Conservation (phyloP, 108 stramenopile species). For the Skeletonema costatum region DNA sequence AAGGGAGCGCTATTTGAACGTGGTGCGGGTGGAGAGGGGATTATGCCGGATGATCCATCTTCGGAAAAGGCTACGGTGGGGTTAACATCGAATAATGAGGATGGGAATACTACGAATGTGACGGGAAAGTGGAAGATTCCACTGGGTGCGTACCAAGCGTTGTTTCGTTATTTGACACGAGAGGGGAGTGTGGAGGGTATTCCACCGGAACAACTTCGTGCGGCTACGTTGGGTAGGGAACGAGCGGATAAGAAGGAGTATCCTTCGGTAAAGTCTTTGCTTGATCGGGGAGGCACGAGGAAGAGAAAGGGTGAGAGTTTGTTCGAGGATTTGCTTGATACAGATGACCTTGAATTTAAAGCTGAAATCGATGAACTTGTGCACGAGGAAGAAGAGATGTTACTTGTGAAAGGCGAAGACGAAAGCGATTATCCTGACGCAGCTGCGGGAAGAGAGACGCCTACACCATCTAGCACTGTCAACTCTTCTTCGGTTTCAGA, state of each 20-base stretch:
- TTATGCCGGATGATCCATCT: constrained; percentile 30
- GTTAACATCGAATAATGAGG: not conserved
- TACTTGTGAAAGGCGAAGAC: constrained; percentile 47
- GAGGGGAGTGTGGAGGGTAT: constrained; percentile 58
- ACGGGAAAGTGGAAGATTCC: constrained; percentile 82
- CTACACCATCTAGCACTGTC: not conserved
- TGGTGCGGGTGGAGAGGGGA: constrained; percentile 7
- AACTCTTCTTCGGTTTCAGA: not conserved
- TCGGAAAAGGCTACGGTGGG: not conserved
- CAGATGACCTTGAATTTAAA: constrained; percentile 49
- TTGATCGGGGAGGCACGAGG: constrained; percentile 51
- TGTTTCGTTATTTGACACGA: constrained; percentile 56
- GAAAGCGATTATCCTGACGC: constrained; percentile 51
- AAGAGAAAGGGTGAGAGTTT: constrained; percentile 43
- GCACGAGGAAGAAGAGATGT: constrained; percentile 72
- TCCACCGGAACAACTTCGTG: constrained; percentile 62
- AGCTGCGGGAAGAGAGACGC: constrained; percentile 25
- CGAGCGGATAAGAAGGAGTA: constrained; percentile 60
- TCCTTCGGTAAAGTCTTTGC: constrained; percentile 53
- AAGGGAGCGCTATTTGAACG: constrained; percentile 48
- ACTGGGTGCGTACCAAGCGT: constrained; percentile 74
- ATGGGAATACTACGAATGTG: not conserved
- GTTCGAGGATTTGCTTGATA: constrained; percentile 42
- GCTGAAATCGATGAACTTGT: constrained; percentile 75
- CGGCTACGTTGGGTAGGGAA: constrained; percentile 76